Percentiles rank a stretch among this genome's conserved stretches.
Evolutionary conservation across 2,329 filamentous ascomycete genomes (phyloP).

Genomic region (Botryotinia narcissicola): DNA sequence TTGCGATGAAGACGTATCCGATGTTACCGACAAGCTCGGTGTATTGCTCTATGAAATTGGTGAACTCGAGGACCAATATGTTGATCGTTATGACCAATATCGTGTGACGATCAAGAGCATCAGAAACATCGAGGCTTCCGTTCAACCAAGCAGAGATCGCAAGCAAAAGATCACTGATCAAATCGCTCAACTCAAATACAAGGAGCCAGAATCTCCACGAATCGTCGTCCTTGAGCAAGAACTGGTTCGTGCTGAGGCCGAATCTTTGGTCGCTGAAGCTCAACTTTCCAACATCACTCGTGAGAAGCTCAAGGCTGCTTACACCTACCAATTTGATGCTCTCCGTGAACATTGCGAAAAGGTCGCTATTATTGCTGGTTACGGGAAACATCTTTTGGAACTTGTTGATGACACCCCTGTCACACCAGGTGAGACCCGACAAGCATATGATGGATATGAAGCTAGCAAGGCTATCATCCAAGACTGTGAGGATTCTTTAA

Average conservation of each 20-base stretch:
- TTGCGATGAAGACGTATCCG: conserved; percentile 95
- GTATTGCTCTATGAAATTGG: conserved; percentile 91
- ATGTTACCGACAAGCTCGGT: conserved; percentile 97
- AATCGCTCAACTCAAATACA: conserved; percentile 98
- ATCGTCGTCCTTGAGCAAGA: conserved; percentile 98
- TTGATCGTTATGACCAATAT: conserved; percentile 99
- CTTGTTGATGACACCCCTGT: conserved; percentile 95
- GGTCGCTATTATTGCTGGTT: conserved; percentile 94
- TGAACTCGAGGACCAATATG: conserved; percentile 94
- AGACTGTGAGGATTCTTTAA: conserved; percentile 95
- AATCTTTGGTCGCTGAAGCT: conserved; percentile 97
- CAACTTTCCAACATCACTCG: conserved; percentile 99
- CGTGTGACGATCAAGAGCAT: conserved; percentile 99
- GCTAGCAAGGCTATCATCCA: conserved; percentile 98
- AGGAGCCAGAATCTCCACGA: conserved; percentile 96
- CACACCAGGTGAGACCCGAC: conserved; percentile 92
- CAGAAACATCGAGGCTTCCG: conserved; percentile 96
- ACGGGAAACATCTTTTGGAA: conserved; percentile 96
- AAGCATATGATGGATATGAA: conserved; percentile 96
- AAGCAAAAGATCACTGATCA: conserved; percentile 99
- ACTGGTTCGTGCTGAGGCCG: conserved; percentile 94
- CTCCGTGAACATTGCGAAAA: conserved; percentile 98
- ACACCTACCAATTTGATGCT: conserved; percentile 97
- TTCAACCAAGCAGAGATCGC: conserved; percentile 95
- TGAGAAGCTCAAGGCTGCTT: conserved; percentile 98